Evolutionary conservation across 371 early-diverging fungal genomes (phyloP), one percentile per base, ranked within the genome.

Genomic region (Syncephalis plumigaleata): DNA sequence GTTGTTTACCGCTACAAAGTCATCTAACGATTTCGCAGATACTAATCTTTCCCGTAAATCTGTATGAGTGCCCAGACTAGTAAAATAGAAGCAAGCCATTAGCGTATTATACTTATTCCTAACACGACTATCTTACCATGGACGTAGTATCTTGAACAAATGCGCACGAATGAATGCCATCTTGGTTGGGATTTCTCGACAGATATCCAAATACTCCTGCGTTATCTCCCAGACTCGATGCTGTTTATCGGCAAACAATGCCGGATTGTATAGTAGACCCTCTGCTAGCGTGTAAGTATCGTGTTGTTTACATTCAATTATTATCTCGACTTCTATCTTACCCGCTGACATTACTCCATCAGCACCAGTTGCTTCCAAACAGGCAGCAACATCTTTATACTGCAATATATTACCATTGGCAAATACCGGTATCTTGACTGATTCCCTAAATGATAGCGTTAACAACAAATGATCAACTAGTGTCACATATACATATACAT

Each of bases 381-480:
- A 97, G 2, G 69, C 65, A 47, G 84, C 71, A 20, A 97, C 64
- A 57, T 99, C 97, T 48, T 88, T 84, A 42, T 67, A 62, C 54
- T 90, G 91, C 37, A 95, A 57, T 39, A 99, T 94, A 51, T 96
- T 96, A 24, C 99, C 99, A 61, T 99, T 99, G 43, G 96, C 91
- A 60, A 97, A 73, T 1, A 99, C 97, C 1, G 99, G 99, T 2
- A 99, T 92, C 5, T 44, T 47, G 2, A 89, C 56, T 9, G 53
- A 54, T 37, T 69, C 59, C 44, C 67, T 67, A 31, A 31, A 7
- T 31, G 7, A 31, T 11, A 31, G 4, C 4, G 11, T 31, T 31
- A 31, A 11, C 11, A 7, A 11, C 31, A 31, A 11, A n/a, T n/a
- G n/a, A n/a, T n/a, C n/a, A n/a, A n/a, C n/a, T 37, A 45, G 26